Percentiles rank a stretch among this genome's conserved stretches.
These are phyloP conservation scores for Pythium monospermum DNA, from an alignment of 352 stramenopile species.

Conservation along the genomic window DNA sequence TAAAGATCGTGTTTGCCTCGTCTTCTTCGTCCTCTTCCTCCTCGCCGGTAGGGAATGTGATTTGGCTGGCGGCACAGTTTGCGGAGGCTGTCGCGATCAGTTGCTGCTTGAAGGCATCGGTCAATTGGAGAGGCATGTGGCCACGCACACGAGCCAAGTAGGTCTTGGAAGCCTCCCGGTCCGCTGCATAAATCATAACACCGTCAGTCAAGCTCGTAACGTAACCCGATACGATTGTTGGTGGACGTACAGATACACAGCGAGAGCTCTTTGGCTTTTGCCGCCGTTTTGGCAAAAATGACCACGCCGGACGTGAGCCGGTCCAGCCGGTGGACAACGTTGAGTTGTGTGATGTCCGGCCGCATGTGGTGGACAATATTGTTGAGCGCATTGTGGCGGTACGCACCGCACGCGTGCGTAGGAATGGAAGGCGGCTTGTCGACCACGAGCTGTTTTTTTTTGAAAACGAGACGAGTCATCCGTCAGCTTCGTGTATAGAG, in stretches of 20 bases:
- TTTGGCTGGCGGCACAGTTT: conserved; percentile 41
- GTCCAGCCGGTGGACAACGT: conserved; percentile 95
- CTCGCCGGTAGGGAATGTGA: conserved; percentile 48
- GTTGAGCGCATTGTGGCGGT: conserved; percentile 93
- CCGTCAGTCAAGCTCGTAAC: too few species aligned
- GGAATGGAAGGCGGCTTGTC: conserved; percentile 91
- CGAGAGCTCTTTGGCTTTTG: conserved; percentile 69
- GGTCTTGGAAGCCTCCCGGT: conserved; percentile 88
- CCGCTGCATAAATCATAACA: conserved; percentile 43
- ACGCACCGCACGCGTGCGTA: conserved; percentile 93
- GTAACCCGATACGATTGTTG: background rate
- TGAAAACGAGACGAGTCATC: background rate
- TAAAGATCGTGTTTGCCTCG: too few species aligned
- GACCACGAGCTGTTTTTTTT: conserved; percentile 86
- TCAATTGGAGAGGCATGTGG: conserved; percentile 64
- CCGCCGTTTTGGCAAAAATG: conserved; percentile 72
- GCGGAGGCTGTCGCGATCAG: conserved; percentile 31
- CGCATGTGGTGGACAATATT: conserved; percentile 70
- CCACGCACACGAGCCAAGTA: conserved; percentile 94
- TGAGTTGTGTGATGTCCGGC: conserved; percentile 61
- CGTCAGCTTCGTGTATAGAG: background rate
- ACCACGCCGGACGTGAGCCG: conserved; percentile 93
- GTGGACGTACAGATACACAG: conserved; percentile 53
- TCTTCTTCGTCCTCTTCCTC: too few species aligned
- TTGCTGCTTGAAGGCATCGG: conserved; percentile 29